phyloP scores from a whole-genome alignment of 257 asterid species.

The Coffea eugenioides region DNA sequence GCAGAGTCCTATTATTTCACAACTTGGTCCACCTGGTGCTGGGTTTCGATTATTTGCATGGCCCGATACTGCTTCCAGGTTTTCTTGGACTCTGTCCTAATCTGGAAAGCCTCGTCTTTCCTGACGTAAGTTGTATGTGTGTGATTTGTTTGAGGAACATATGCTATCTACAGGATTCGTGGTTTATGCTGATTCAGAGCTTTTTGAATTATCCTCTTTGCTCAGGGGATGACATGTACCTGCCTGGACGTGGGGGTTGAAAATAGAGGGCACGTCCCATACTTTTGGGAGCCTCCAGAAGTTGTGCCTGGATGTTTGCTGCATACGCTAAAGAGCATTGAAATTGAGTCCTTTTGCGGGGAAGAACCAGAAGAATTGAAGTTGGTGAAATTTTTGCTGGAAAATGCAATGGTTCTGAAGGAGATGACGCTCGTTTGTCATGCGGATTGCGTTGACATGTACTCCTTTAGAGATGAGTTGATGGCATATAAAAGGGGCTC shows the following conservation, averaged over 20 bases:
- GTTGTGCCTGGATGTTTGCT: neutral
- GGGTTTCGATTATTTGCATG: neutral
- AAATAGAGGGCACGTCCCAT: neutral
- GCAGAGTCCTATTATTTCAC: neutral
- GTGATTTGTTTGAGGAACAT: neutral
- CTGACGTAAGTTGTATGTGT: neutral
- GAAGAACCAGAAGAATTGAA: neutral
- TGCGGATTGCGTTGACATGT: neutral
- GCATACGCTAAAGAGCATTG: neutral
- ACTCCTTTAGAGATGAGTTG: neutral
- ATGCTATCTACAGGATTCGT: neutral
- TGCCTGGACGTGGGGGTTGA: neutral
- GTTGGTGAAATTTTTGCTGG: neutral
- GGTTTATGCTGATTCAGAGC: neutral
- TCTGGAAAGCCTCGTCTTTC: neutral
- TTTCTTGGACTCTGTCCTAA: neutral
- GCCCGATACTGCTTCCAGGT: neutral
- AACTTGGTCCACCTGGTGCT: neutral
- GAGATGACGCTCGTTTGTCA: neutral
- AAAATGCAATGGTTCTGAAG: neutral
- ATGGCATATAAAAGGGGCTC: neutral
- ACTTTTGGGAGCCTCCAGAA: neutral
- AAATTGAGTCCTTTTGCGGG: neutral
- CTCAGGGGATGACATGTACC: neutral
- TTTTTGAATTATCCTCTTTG: neutral